Base-by-base conservation (phyloP, 2,329 filamentous ascomycete genomes). In the Paraconiothyrium sp. region DNA sequence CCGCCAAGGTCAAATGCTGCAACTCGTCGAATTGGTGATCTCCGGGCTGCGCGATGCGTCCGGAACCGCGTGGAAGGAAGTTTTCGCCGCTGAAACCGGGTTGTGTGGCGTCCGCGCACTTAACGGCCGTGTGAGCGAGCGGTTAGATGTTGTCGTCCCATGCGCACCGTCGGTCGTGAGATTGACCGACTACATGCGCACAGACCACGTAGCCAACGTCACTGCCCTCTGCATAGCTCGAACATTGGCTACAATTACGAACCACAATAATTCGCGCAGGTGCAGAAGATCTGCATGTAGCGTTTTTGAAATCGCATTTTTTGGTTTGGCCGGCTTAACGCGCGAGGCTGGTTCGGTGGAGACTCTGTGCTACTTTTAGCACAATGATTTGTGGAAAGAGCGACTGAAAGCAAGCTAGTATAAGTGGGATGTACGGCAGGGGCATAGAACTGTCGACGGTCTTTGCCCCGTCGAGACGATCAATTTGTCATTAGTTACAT, bases 151-250 rank as follows among this genome's bases (percentile, higher is more conserved):
- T 32, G 27, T 44, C 39, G 39, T 20, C 37, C 9, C 14, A 27
- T 39, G 34, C 30, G 37, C 22, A 32, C 52, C 24, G 52, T 46
- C 52, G 52, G 52, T 16, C 39, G 52, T 46, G 27, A 54, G 39
- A 54, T 54, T 30, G 24, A 44, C 51, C 39, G 51, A 32, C 39
- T 54, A 10, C 16, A 3, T 10, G 27, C 27, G 52, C 52, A 55
- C 39, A 39, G 52, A n/a, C 39, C 52, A 35, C 20, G 9, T 44
- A 46, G 35, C 27, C 30, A 16, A 52, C 39, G 24, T 46, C 52
- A 44, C 52, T 46, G 20, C 37, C 14, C 39, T 20, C n/a, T 20
- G 39, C 39, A n/a, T 16, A 41, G 39, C 52, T 6, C 16, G 13
- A 9, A 10, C 5, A n/a, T 22, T 20, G n/a, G 13, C 4, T 44